Base-by-base conservation (phyloP, 108 stramenopile species). In the Epithemia pelagica region DNA sequence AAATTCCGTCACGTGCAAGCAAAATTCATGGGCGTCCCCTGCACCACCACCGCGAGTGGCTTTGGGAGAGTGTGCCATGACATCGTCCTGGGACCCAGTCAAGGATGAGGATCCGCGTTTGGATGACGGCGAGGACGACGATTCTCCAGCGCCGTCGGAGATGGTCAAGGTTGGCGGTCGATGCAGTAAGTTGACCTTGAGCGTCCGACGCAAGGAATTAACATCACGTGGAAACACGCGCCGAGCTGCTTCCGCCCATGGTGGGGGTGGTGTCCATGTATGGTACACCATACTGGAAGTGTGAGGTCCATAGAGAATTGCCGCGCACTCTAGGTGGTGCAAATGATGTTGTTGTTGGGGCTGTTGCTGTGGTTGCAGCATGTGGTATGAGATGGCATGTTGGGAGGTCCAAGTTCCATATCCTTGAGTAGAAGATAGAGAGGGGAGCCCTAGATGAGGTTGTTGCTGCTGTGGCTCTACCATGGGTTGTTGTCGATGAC, bases 231-330 rank as follows among this genome's bases (percentile, higher is more conserved):
- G 74, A 1, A 77, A 51, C 29, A 82, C 64, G 32, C 62, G 70
- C 18, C 73, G 69, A 28, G 76, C 67, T 7, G 66, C 81, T 59
- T 74, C 81, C 0, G 66, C 56, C 67, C 73, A 78, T 0, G 76
- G 23, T 37, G 66, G 54, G 1, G 81, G 81, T 2, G 81, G 81
- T n/a, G 69, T 64, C 46, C 58, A 56, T 21, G 80, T 73, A 1
- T 56, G 24, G 61, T 64, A 71, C 32, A 10, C 20, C 24, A 70
- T 61, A 1, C 22, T 52, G 20, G 25, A 21, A 27, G 10, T 23
- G 1, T 1, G 18, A 32, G 29, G 60, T 46, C 69, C 60, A 67
- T 53, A 58, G 37, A 15, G 37, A 15, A 46, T 15, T 10, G 37
- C 15, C 10, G 37, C 37, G 15, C 15, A 5, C 15, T 15, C 5